Evolutionary conservation across 768 basidiomycete species (phyloP), one percentile per base, ranked within the genome.

Genomic region (Galerina sulciceps): DNA sequence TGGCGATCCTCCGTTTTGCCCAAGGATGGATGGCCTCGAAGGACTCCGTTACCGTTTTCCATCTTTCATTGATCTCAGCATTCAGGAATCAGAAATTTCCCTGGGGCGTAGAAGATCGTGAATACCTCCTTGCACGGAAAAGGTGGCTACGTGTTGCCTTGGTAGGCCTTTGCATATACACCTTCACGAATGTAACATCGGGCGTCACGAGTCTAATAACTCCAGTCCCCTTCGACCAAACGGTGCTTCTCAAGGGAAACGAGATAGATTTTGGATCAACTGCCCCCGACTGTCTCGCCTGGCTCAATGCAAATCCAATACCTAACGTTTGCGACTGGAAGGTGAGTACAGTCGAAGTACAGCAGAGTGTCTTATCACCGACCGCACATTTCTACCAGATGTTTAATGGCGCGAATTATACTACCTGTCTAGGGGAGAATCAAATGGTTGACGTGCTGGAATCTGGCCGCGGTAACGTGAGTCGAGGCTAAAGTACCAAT

Each of bases 391-490:
- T 9, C 9, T 45, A 43, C 22, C 37, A 66, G 67, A 4, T 18
- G 1, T 66, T 54, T 46, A 65, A 62, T 1, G 60, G 45, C 35
- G 23, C 50, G 6, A 4, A 18, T 2, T 67, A 64, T 49, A 67
- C 63, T 15, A 63, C 26, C 41, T 69, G 68, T 40, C 55, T 66
- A 11, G 63, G 55, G 6, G 66, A 67, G 57, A 69, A 66, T 42
- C 68, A 69, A 46, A 43, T 67, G 45, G 48, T 62, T 4, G 65
- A 69, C 23, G 63, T 65, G 31, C 43, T 69, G 23, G 68, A 67
- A 31, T 55, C 68, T 2, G 68, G 68, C 5, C 66, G 66, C 10
- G 58, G 59, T 44, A 67, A 60, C 44, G 68, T 69, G 13, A 40
- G 65, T 65, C 20, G 26, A 31, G 15, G 17, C 17, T 26, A 23